phyloP scores from a whole-genome alignment of 148 eudicot genomes.

The Gaultheria prostrata region DNA sequence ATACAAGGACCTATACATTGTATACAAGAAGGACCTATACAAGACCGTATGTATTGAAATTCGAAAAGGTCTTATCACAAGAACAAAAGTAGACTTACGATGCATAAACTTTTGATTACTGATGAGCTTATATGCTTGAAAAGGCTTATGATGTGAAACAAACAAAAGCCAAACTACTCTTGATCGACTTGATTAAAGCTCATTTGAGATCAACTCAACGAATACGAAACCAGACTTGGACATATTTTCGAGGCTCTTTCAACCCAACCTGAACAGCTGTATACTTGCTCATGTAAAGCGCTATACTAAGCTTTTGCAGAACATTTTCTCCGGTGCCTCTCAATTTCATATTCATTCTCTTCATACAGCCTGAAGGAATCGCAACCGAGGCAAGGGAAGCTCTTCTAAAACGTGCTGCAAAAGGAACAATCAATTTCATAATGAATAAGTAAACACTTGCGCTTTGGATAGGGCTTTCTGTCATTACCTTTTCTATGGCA shows the following conservation, averaged over 20 bases:
- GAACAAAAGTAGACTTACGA: neutral
- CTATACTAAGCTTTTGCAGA: neutral
- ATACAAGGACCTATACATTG: neutral
- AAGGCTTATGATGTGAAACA: neutral
- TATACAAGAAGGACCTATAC: neutral
- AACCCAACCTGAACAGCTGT: neutral
- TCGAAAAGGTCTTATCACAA: neutral
- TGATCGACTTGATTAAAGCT: conserved; percentile 1
- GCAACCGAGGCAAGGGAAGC: conserved; percentile 77
- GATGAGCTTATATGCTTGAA: neutral
- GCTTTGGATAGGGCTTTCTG: neutral
- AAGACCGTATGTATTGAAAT: neutral
- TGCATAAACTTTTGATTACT: neutral
- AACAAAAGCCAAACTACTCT: neutral
- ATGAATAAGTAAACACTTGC: conserved; percentile 68
- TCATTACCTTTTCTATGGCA: neutral
- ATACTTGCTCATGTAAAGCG: neutral
- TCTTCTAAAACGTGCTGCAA: conserved; percentile 70
- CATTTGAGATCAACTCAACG: neutral
- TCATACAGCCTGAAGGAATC: conserved; percentile 78
- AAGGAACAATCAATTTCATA: conserved; percentile 73
- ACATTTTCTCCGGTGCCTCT: neutral
- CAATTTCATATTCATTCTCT: neutral
- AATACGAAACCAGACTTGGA: neutral
- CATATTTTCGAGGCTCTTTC: neutral